phyloP scores from a whole-genome alignment of 225 moss, liverwort and hornwort genomes.

The Marchantia paleacea region DNA sequence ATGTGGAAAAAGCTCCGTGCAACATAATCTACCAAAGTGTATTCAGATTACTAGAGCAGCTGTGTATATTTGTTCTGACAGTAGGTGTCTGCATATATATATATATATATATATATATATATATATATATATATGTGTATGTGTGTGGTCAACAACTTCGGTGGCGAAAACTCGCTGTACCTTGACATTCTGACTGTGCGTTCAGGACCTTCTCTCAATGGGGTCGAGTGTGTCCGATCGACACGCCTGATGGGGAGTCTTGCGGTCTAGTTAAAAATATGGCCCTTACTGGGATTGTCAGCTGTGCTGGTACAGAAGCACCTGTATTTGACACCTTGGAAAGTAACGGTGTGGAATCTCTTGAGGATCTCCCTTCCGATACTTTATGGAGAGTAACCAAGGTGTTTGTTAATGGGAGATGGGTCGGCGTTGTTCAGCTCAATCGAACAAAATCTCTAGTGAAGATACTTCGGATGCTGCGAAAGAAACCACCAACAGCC shows the following conservation, averaged over 20 bases:
- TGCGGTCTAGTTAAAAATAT: slow-evolving; percentile 94
- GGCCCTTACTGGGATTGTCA: slow-evolving; percentile 75
- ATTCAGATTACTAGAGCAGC: too few relatives aligned
- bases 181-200: slow-evolving; percentile 6
- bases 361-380: slow-evolving; percentile 44
- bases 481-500: slow-evolving; percentile 7
- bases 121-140: too few relatives aligned
- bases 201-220: slow-evolving; percentile 94
- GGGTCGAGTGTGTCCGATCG: slow-evolving; percentile 91
- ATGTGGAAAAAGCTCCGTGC: too few relatives aligned
- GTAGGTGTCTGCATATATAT: too few relatives aligned
- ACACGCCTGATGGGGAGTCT: slow-evolving; percentile 84
- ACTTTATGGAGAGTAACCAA: slow-evolving; percentile 40
- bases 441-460: not conserved
- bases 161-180: not conserved
- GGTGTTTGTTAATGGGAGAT: slow-evolving; percentile 79
- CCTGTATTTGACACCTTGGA: slow-evolving; percentile 47
- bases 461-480: not conserved
- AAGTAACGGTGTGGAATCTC: slow-evolving; percentile 36
- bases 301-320: slow-evolving; percentile 50
- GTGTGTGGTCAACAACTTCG: too few relatives aligned
- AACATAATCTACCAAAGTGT: too few relatives aligned
- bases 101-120: too few relatives aligned
- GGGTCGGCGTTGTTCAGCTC: slow-evolving; percentile 48
- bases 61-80: too few relatives aligned